A percentile compares a stretch with the other conserved stretches of the same genome.
Evolutionary conservation across 1,284 basidiomycete genomes (phyloP).

Genomic region (Somion occarium): DNA sequence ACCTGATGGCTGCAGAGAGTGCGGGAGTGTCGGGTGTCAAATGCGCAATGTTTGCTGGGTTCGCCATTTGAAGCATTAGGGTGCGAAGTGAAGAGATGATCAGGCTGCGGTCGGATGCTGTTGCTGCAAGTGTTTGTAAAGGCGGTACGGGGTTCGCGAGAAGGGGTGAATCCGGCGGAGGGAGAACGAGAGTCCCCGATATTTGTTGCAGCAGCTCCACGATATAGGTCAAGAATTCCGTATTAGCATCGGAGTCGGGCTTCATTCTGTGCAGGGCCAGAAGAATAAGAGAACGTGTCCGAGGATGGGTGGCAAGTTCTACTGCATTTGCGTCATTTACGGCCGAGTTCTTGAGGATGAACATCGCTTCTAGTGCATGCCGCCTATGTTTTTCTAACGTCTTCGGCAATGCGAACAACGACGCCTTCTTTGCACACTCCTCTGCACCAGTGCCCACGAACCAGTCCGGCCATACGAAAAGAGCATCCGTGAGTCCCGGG

Average conservation of each 20-base stretch:
- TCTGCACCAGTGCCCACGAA: constrained; percentile 53
- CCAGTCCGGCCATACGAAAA: constrained; percentile 82
- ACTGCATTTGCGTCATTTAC: constrained; percentile 59
- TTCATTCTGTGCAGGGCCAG: constrained; percentile 53
- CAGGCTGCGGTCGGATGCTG: constrained; percentile 65
- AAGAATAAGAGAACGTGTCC: constrained; percentile 57
- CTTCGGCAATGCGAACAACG: constrained; percentile 51
- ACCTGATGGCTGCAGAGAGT: constrained; percentile 57
- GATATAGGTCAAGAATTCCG: constrained; percentile 64
- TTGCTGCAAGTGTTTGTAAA: constrained; percentile 40
- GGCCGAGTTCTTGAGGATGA: constrained; percentile 74
- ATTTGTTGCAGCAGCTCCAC: constrained; percentile 56
- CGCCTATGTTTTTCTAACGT: constrained; percentile 50
- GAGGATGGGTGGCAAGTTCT: constrained; percentile 52
- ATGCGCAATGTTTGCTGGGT: constrained; percentile 52
- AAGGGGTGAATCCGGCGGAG: constrained; percentile 21
- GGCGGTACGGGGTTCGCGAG: constrained; percentile 28
- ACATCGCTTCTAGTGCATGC: constrained; percentile 70
- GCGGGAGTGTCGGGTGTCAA: constrained; percentile 51
- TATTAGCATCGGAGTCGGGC: constrained; percentile 52
- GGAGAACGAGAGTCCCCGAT: constrained; percentile 23
- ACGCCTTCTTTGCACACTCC: constrained; percentile 31
- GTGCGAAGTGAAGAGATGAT: constrained; percentile 60
- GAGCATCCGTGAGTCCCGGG: constrained; percentile 71
- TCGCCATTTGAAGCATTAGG: constrained; percentile 56